These are phyloP conservation scores for Penicillium canescens DNA, from an alignment of 495 filamentous ascomycete species.

Conservation along the genomic window DNA sequence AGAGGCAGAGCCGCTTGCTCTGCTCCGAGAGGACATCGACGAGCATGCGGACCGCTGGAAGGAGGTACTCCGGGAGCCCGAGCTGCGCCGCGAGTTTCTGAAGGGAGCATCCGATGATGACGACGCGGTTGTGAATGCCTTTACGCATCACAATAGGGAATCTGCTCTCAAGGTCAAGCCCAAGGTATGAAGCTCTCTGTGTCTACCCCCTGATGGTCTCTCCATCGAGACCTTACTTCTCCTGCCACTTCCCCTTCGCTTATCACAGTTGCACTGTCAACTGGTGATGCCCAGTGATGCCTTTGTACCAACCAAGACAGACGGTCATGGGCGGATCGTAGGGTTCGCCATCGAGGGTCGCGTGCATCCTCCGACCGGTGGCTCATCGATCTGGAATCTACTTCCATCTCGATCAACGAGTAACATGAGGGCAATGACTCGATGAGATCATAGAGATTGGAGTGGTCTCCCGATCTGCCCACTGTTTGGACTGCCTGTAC, in stretches of 20 bases:
- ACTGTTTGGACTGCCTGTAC: background rate
- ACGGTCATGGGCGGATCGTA: background rate
- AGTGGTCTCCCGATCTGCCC: background rate
- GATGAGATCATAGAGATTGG: background rate
- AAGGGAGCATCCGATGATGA: conserved; percentile 54
- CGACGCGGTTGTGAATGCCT: conserved; percentile 64
- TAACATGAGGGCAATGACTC: background rate
- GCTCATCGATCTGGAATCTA: background rate
- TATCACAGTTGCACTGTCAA: background rate
- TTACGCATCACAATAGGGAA: conserved; percentile 64
- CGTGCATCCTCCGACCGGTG: conserved; percentile 5
- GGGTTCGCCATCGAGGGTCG: background rate
- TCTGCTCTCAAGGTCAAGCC: conserved; percentile 82
- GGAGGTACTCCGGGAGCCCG: conserved; percentile 56
- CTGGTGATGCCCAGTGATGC: background rate
- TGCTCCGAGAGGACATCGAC: conserved; percentile 72
- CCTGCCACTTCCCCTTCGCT: background rate
- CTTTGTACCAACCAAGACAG: too few species aligned
- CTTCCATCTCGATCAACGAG: background rate
- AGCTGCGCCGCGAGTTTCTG: conserved; percentile 64
- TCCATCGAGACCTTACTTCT: background rate
- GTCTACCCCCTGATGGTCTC: background rate
- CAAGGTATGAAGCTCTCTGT: conserved; percentile 58
- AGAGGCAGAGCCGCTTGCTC: conserved; percentile 58
- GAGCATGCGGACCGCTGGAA: conserved; percentile 66